Base-by-base conservation (phyloP, 768 basidiomycete genomes). In the Russula earlei region DNA sequence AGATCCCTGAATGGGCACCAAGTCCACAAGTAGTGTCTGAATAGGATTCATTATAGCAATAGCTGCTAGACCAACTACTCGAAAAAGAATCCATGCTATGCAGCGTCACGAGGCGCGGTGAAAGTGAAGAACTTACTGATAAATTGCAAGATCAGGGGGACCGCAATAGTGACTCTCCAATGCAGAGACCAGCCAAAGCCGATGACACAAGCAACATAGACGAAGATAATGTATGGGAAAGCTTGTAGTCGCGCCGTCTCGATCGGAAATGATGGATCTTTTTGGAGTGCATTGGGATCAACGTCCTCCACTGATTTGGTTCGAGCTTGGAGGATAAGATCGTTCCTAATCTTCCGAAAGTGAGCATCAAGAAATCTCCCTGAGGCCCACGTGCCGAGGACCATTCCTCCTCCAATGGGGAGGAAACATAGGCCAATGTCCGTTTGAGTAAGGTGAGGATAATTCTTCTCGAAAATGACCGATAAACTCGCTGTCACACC, bases 371-470 rank as follows among this genome's bases (percentile, higher is more conserved):
- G 66, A 11, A 87, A 63, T 52, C 72, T 77, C 3, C 91, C 90
- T 20, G 74, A 80, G 1, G 74, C 22, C n/a, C 73, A 65, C 19
- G 80, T 76, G 12, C 88, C 84, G 15, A 84, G 47, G 9, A 80
- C 68, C 70, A 83, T 82, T 0, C 91, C 92, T 15, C 80, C 77
- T 2, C 89, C 91, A 49, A 85, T 77, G 1, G 82, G 79, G 52
- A 92, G 70, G 71, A 84, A 93, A 67, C 86, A 91, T 5, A 93
- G 69, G 2, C 91, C 91, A 31, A 87, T 75, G 22, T 79, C 75
- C 4, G 82, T 81, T 58, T 87, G 77, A 54, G 68, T 76, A 19
- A 89, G 72, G 58, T 69, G 75, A 0, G 81, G 76, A 60, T 92
- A 91, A 1, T 75, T 70, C 1, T 68, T 59, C 48, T 74, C 70